Conservation (phyloP, 2,329 filamentous ascomycete species). For the Phialophora tarda region DNA sequence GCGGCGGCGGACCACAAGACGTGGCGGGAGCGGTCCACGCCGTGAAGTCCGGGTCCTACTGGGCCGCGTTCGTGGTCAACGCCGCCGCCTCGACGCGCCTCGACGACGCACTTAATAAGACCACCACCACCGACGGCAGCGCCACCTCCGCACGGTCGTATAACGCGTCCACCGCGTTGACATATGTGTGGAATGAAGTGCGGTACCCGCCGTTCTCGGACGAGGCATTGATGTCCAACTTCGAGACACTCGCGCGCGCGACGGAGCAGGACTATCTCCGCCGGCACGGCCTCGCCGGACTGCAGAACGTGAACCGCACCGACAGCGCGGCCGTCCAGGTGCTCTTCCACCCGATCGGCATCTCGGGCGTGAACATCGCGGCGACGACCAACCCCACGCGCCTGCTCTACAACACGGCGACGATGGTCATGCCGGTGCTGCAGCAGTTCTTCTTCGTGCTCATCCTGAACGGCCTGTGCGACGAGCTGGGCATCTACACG, state of each 20-base stretch:
- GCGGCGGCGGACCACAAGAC: background rate
- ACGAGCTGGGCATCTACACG: slow-evolving; percentile 46
- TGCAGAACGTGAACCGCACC: slow-evolving; percentile 40
- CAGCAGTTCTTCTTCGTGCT: slow-evolving; percentile 58
- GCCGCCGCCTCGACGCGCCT: slow-evolving; percentile 49
- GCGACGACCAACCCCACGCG: slow-evolving; percentile 51
- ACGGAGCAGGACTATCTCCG: slow-evolving; percentile 24
- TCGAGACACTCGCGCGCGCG: slow-evolving; percentile 45
- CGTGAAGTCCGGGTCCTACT: slow-evolving; percentile 41
- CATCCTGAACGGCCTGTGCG: slow-evolving; percentile 53
- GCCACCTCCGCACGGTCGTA: slow-evolving; percentile 44
- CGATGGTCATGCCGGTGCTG: slow-evolving; percentile 54
- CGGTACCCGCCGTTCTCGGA: slow-evolving; percentile 51
- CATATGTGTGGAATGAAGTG: slow-evolving; percentile 55
- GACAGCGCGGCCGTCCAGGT: slow-evolving; percentile 45
- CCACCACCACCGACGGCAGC: slow-evolving; percentile 35
- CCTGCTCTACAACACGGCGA: slow-evolving; percentile 54
- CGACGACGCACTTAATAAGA: slow-evolving; percentile 43
- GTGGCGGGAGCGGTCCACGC: slow-evolving; percentile 11
- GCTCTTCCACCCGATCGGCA: slow-evolving; percentile 49
- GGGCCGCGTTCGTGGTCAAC: slow-evolving; percentile 45
- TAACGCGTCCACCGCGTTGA: slow-evolving; percentile 46
- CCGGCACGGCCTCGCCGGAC: slow-evolving; percentile 29
- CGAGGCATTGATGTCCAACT: slow-evolving; percentile 42
- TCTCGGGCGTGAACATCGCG: slow-evolving; percentile 48